Conservation (phyloP, 2,329 filamentous ascomycete genomes). For the Talaromyces pinophilus region DNA sequence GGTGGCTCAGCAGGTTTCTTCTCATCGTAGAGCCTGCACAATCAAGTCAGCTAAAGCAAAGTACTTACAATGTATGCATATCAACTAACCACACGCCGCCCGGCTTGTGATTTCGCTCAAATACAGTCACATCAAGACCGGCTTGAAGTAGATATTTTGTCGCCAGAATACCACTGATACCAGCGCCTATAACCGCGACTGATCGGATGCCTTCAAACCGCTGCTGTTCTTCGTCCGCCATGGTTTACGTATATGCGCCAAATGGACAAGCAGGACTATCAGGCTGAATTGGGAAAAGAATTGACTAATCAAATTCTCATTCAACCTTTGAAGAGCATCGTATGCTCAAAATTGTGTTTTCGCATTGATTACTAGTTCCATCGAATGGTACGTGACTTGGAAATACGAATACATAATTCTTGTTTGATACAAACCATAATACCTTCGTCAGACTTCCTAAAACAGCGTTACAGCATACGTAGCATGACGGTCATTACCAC, state of each 20-base stretch:
- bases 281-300: background rate
- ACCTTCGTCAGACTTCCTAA: background rate
- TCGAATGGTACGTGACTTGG: background rate
- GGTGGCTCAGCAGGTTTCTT: constrained; percentile 50
- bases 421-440: background rate
- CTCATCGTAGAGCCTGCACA: constrained; percentile 52
- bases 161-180: constrained; percentile 52
- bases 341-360: background rate
- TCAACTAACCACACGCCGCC: constrained; percentile 57
- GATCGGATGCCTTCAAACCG: constrained; percentile 11
- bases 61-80: background rate
- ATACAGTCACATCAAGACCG: constrained; percentile 55
- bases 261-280: background rate
- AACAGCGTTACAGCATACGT: background rate
- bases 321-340: background rate
- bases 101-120: constrained; percentile 53
- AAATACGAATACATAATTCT: background rate
- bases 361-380: background rate
- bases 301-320: background rate
- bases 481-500: background rate
- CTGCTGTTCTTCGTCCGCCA: constrained; percentile 7
- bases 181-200: constrained; percentile 55
- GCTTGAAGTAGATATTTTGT: constrained; percentile 49
- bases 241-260: background rate
- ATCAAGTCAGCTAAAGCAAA: background rate